phyloP scores from a whole-genome alignment of 1,139 yeast species.

The Blastobotrys malaysiensis region DNA sequence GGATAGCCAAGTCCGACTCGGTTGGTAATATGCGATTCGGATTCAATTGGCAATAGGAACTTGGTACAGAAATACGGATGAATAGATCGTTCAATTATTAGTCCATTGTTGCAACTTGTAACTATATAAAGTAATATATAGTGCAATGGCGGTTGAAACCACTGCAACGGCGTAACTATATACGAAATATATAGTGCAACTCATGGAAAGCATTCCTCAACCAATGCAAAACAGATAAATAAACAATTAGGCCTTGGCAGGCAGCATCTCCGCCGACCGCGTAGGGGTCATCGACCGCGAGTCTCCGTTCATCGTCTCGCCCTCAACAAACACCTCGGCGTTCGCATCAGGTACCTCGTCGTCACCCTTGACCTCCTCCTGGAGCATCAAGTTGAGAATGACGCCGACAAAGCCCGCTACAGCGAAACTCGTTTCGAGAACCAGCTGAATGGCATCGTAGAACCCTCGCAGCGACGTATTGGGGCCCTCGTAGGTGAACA shows the following conservation, averaged over 20 bases:
- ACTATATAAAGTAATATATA: neutral
- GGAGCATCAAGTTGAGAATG: slow-evolving; percentile 66
- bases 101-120: neutral
- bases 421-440: slow-evolving; percentile 86
- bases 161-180: neutral
- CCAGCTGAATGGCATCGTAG: slow-evolving; percentile 70
- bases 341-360: neutral
- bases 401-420: slow-evolving; percentile 75
- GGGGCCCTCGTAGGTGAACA: slow-evolving; percentile 70
- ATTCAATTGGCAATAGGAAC: too few relatives aligned
- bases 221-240: neutral
- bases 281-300: neutral
- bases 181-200: neutral
- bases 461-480: slow-evolving; percentile 65
- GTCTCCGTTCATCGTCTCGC: neutral
- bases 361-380: slow-evolving; percentile 51
- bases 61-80: too few relatives aligned
- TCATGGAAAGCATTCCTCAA: neutral
- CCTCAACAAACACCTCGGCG: neutral
- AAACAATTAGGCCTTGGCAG: neutral
- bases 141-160: neutral
- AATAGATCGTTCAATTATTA: too few relatives aligned
- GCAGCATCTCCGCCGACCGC: neutral
- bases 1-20: too few relatives aligned
- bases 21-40: too few relatives aligned